These are phyloP conservation scores for Rhizopogon vesiculosus DNA, from an alignment of 768 basidiomycete genomes.

Conservation along the genomic window DNA sequence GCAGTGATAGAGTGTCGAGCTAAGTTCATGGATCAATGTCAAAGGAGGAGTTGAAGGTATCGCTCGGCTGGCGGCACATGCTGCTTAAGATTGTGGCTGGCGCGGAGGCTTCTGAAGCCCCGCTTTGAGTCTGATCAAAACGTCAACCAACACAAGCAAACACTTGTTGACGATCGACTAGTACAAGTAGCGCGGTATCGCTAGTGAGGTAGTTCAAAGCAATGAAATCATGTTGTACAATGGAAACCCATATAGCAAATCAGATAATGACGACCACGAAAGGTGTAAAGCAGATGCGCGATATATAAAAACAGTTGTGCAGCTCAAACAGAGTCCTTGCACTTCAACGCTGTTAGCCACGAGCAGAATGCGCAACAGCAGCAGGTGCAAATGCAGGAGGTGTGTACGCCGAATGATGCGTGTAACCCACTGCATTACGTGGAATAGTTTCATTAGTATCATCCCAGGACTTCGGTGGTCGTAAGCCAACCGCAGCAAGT, in stretches of 20 bases:
- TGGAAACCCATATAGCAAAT: conserved; percentile 9
- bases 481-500: conserved; percentile 67
- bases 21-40: conserved; percentile 64
- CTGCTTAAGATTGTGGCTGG: conserved; percentile 9
- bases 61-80: conserved; percentile 9
- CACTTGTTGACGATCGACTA: not conserved
- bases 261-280: conserved; percentile 9
- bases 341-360: conserved; percentile 11
- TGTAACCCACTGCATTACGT: conserved; percentile 18
- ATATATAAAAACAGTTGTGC: conserved; percentile 5
- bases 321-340: conserved; percentile 16
- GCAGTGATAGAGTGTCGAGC: conserved; percentile 80
- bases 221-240: conserved; percentile 11
- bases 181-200: not conserved
- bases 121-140: not conserved
- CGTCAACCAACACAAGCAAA: not conserved
- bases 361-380: conserved; percentile 25
- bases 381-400: conserved; percentile 20
- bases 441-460: conserved; percentile 38
- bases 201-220: not conserved
- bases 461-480: conserved; percentile 76
- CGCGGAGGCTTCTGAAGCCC: not conserved
- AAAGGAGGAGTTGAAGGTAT: conserved; percentile 5
- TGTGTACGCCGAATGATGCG: conserved; percentile 23
- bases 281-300: conserved; percentile 21